Evolutionary conservation across 768 basidiomycete species (phyloP).

Genomic region (Albatrellus ellisii): DNA sequence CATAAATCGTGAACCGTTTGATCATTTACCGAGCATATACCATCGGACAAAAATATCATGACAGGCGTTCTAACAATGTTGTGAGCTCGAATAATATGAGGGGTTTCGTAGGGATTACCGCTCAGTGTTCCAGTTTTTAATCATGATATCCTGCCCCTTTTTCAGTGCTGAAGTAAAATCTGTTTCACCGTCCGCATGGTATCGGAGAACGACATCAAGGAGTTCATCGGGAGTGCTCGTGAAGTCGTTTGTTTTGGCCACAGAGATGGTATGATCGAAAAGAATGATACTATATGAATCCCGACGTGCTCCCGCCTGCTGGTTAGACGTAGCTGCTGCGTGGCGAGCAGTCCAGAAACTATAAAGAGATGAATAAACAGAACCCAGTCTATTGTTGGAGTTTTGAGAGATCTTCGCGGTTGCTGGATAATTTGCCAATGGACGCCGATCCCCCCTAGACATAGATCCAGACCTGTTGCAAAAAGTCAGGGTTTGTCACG

Average conservation of each 20-base stretch:
- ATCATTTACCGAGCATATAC: constrained; percentile 30
- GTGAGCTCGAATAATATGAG: background rate
- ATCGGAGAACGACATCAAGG: constrained; percentile 24
- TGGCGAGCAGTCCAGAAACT: constrained; percentile 44
- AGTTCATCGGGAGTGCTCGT: constrained; percentile 31
- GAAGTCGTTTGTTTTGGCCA: constrained; percentile 32
- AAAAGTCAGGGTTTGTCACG: constrained; percentile 1
- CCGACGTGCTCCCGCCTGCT: constrained; percentile 19
- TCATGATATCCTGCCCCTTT: constrained; percentile 26
- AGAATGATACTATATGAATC: constrained; percentile 46
- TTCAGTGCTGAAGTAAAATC: constrained; percentile 30
- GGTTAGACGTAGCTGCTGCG: constrained; percentile 19
- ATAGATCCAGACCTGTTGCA: constrained; percentile 38
- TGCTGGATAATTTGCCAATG: constrained; percentile 30
- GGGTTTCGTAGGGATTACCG: constrained; percentile 19
- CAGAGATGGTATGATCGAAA: constrained; percentile 21
- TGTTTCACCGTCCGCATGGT: constrained; percentile 25
- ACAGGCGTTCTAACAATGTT: constrained; percentile 28
- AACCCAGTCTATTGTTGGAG: constrained; percentile 39
- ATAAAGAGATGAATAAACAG: constrained; percentile 42
- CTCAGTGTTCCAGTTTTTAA: constrained; percentile 35
- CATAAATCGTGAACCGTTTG: constrained; percentile 27
- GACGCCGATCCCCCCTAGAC: constrained; percentile 25
- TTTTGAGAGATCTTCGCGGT: constrained; percentile 23
- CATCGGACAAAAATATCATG: constrained; percentile 48